A percentile compares a stretch with the other conserved stretches of the same genome.
Conservation (phyloP, 2,329 filamentous ascomycete species). For the Phaeosphaeria sp. region DNA sequence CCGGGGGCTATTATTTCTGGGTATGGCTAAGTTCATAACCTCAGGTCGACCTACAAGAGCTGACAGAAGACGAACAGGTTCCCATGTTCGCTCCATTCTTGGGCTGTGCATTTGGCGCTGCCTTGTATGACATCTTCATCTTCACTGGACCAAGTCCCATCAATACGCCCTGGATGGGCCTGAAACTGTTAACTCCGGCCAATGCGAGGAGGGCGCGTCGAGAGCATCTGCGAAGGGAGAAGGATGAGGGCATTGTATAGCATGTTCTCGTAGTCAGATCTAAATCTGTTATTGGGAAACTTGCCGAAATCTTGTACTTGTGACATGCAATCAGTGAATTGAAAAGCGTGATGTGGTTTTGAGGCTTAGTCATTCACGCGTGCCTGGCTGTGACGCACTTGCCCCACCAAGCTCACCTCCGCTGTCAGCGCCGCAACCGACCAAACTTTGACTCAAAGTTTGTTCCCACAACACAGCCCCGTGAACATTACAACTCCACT, state of each 20-base stretch:
- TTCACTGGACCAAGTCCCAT: conserved; percentile 75
- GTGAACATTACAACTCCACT: neutral
- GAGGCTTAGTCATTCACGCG: conserved; percentile 18
- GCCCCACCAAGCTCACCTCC: conserved; percentile 10
- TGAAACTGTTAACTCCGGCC: conserved; percentile 58
- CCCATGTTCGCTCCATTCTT: conserved; percentile 75
- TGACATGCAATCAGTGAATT: neutral
- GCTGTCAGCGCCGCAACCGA: conserved; percentile 7
- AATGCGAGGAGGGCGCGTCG: conserved; percentile 28
- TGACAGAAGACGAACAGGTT: conserved; percentile 55
- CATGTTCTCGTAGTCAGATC: neutral
- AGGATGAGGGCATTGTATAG: conserved; percentile 39
- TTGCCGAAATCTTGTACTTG: too few relatives aligned
- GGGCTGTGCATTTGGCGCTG: conserved; percentile 52
- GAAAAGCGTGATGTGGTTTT: neutral
- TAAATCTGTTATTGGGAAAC: neutral
- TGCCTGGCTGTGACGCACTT: conserved; percentile 19
- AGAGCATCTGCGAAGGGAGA: conserved; percentile 32
- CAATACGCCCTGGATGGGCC: conserved; percentile 70
- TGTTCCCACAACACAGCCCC: neutral
- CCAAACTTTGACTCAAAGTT: conserved; percentile 22
- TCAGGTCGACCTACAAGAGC: neutral
- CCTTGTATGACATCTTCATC: conserved; percentile 52
- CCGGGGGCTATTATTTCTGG: conserved; percentile 77
- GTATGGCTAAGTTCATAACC: conserved; percentile 47